A percentile compares a stretch with the other conserved stretches of the same genome.
Conservation (phyloP, 495 filamentous ascomycete species). For the Margaritispora aquatica region DNA sequence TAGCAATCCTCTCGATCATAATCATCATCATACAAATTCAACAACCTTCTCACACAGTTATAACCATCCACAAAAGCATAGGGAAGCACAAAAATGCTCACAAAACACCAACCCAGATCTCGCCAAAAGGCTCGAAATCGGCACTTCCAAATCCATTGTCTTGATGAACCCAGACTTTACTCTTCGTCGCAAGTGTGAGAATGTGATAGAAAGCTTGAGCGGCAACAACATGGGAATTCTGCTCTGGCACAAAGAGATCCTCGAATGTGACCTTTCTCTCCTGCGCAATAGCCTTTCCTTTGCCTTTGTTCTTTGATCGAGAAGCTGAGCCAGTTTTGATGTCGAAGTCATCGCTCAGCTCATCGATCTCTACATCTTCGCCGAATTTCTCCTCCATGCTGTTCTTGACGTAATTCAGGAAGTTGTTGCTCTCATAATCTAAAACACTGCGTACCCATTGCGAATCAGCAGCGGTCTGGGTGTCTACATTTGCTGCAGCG, state of each 20-base stretch:
- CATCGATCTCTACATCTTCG: conserved; percentile 1
- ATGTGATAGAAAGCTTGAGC: conserved; percentile 63
- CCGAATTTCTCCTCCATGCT: conserved; percentile 22
- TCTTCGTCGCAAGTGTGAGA: conserved; percentile 59
- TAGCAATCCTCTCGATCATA: too few species aligned
- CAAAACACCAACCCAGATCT: conserved; percentile 19
- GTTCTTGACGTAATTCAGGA: conserved; percentile 50
- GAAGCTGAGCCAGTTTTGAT: background rate
- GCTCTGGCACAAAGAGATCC: conserved; percentile 43
- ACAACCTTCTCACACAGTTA: background rate
- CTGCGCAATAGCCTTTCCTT: background rate
- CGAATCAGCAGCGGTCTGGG: conserved; percentile 34
- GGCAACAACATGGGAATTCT: conserved; percentile 50
- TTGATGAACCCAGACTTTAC: conserved; percentile 42
- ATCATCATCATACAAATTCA: background rate
- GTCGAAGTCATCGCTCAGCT: background rate
- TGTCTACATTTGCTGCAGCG: conserved; percentile 37
- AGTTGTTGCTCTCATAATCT: conserved; percentile 54
- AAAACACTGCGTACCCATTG: conserved; percentile 43
- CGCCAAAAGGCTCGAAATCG: conserved; percentile 15
- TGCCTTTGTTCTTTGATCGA: background rate
- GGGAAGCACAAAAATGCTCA: background rate
- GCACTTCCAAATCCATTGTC: conserved; percentile 19
- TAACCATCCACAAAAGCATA: background rate
- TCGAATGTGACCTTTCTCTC: conserved; percentile 41